Evolutionary conservation across 768 basidiomycete species (phyloP).

Genomic region (Gautieria morchelliformis): DNA sequence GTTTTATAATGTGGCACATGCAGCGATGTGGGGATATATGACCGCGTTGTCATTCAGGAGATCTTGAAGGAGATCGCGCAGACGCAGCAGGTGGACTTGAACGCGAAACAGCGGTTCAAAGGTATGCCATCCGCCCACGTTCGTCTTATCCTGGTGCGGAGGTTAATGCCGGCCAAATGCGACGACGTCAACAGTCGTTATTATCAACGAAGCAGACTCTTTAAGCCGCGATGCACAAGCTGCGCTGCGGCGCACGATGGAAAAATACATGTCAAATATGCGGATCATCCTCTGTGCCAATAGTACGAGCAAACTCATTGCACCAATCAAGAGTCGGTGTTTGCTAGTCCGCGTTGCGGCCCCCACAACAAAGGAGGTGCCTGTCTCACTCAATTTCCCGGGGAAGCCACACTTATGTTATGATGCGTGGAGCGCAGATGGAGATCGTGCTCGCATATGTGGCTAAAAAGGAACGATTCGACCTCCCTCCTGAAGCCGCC

Average conservation of each 20-base stretch:
- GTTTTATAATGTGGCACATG: background rate
- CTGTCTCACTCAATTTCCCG: conserved; percentile 7
- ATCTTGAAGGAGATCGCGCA: conserved; percentile 97
- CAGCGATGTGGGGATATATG: conserved; percentile 94
- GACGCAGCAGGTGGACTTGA: conserved; percentile 95
- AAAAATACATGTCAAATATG: conserved; percentile 98
- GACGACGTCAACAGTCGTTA: conserved; percentile 54
- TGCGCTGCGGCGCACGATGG: conserved; percentile 94
- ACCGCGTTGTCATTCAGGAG: conserved; percentile 92
- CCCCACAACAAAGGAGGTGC: conserved; percentile 67
- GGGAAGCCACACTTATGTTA: background rate
- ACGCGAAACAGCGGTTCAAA: conserved; percentile 94
- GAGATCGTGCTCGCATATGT: conserved; percentile 66
- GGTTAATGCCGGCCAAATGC: background rate
- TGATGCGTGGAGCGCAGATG: conserved; percentile 48
- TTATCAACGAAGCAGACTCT: conserved; percentile 96
- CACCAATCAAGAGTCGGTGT: conserved; percentile 94
- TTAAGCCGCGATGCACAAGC: conserved; percentile 95
- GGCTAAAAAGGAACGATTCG: conserved; percentile 68
- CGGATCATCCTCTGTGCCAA: conserved; percentile 94
- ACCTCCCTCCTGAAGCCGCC: conserved; percentile 69
- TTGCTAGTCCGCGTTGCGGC: conserved; percentile 89
- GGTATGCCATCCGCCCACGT: conserved; percentile 35
- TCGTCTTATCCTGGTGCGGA: too few species aligned
- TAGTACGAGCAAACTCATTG: conserved; percentile 90